Base-by-base conservation (phyloP, 2,329 filamentous ascomycete species). In the Nemania sp. region DNA sequence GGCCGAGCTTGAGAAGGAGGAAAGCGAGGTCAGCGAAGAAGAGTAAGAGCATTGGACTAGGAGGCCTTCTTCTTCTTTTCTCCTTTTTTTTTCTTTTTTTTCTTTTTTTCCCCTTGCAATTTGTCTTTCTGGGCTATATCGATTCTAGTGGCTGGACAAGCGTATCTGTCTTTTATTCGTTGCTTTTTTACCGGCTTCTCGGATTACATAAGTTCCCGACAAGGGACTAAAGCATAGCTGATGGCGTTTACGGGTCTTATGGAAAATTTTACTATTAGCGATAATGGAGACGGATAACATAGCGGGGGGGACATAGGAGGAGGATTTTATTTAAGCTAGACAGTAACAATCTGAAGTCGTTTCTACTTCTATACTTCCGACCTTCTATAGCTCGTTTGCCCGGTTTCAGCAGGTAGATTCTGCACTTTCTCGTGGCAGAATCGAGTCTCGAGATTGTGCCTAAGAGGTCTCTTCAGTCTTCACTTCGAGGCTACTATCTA, bases 1-100 rank as follows among this genome's bases (percentile, higher is more conserved):
- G 59, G 72, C 67, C 12, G 71, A 71, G 51, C 55, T 73, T 9
- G 66, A 63, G 17, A 62, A 66, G 17, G 65, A 65, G 32, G 72
- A 74, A 59, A 74, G 72, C 47, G 71, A 74, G 49, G 71, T 73
- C 21, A 73, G 71, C 42, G 72, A 74, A 55, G 72, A 73, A 58
- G 73, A 73, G 51, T 73, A 64, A 48, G 34, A 4, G 25, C 25
- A 29, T 54, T 60, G n/a, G 34, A 51, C 6, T 25, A 34, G 32
- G 34, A 18, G 9, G 25, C 3, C 7, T 29, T 29, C 7, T 7
- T 29, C 7, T 29, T 29, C 25, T 29, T 29, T 29, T 29, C 25
- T 29, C 25, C 25, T 29, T 29, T 4, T 29, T 7, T 29, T 7
- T 29, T 7, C 25, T 29, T 29, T 29, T 29, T 45, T 48, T 5